Conservation (phyloP, 2,329 filamentous ascomycete genomes). For the Colletotrichum sidae region DNA sequence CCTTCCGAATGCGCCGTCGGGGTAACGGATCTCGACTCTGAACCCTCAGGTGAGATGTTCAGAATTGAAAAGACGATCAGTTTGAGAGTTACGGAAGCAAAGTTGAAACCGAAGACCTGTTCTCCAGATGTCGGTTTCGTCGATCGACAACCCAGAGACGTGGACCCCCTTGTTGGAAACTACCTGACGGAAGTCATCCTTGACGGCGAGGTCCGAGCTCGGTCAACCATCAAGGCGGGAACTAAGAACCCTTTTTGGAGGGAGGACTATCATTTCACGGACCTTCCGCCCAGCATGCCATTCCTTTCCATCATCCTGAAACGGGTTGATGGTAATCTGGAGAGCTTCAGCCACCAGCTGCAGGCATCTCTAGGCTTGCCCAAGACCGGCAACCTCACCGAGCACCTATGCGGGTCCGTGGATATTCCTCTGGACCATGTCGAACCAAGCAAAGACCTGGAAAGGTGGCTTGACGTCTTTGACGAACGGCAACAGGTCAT, state of each 20-base stretch:
- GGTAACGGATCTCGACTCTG: conserved; percentile 51
- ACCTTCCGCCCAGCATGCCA: conserved; percentile 77
- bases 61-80: conserved; percentile 71
- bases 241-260: conserved; percentile 85
- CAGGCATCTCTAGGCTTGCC: conserved; percentile 56
- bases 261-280: conserved; percentile 81
- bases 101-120: conserved; percentile 58
- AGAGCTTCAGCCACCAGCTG: conserved; percentile 58
- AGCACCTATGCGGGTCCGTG: conserved; percentile 76
- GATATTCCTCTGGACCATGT: conserved; percentile 85
- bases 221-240: conserved; percentile 77
- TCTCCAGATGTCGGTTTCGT: conserved; percentile 32
- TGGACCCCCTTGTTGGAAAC: conserved; percentile 69
- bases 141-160: conserved; percentile 50
- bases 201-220: conserved; percentile 81
- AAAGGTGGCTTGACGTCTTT: conserved; percentile 88
- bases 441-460: conserved; percentile 80
- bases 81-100: conserved; percentile 71
- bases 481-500: conserved; percentile 81
- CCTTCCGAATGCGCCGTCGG: conserved; percentile 55
- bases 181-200: conserved; percentile 84
- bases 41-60: conserved; percentile 64
- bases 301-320: conserved; percentile 80
- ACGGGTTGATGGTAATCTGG: conserved; percentile 64
- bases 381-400: conserved; percentile 58